These are phyloP conservation scores for Termitomyces eurrhizus DNA, from an alignment of 768 basidiomycete species.

Conservation along the genomic window DNA sequence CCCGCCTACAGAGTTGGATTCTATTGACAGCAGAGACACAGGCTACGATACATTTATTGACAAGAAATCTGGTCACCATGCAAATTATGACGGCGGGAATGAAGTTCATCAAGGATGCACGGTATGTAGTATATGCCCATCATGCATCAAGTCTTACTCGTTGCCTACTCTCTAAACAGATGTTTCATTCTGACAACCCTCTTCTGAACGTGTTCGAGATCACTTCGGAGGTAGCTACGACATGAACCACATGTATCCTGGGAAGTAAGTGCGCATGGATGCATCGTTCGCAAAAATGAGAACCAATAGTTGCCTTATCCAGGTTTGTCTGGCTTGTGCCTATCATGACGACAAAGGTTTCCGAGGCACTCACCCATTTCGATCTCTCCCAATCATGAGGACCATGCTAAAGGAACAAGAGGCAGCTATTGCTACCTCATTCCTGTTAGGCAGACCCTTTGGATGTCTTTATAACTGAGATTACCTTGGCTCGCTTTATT, in stretches of 20 bases:
- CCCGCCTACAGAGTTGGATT: no score
- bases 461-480: background rate
- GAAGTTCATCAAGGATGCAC: background rate
- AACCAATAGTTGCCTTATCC: background rate
- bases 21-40: no score
- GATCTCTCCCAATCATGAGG: background rate
- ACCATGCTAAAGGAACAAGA: background rate
- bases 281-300: background rate
- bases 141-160: no score
- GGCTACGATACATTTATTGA: no score
- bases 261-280: background rate
- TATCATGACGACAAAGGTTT: background rate
- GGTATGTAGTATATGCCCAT: background rate
- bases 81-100: background rate
- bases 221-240: conserved; percentile 3
- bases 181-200: background rate
- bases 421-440: background rate
- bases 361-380: background rate
- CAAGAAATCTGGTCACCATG: background rate
- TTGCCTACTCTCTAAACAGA: background rate
- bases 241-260: background rate
- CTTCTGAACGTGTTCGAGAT: background rate
- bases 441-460: background rate
- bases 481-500: background rate
- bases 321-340: conserved; percentile 7